phyloP scores from a whole-genome alignment of 2,329 filamentous ascomycete species.

The Curvularia spicifera region DNA sequence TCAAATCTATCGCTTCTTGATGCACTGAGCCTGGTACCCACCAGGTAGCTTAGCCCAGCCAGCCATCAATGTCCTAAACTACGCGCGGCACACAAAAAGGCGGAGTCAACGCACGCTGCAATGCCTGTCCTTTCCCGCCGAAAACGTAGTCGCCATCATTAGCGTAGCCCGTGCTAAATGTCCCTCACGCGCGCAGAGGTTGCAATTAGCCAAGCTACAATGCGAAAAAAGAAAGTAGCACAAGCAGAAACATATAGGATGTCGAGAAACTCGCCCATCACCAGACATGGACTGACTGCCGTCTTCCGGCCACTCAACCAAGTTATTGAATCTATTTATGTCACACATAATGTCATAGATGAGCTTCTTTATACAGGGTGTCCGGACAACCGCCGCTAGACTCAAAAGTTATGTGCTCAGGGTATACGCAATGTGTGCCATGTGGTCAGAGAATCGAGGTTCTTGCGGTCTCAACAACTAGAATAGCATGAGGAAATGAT shows the following conservation, averaged over 20 bases:
- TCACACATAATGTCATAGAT: conserved; percentile 38
- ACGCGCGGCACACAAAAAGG: conserved; percentile 50
- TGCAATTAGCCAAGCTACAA: not conserved
- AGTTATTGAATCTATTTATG: conserved; percentile 47
- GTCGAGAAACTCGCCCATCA: no score
- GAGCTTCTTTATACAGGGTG: conserved; percentile 11
- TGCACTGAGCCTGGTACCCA: conserved; percentile 25
- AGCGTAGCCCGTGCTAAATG: conserved; percentile 52
- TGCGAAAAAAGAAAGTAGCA: not conserved
- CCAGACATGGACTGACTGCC: conserved; percentile 32
- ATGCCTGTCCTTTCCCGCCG: conserved; percentile 58
- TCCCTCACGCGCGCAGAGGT: not conserved
- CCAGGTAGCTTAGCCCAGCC: conserved; percentile 27
- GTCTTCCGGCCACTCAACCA: conserved; percentile 32
- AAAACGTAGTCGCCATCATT: conserved; percentile 62
- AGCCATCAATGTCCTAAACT: conserved; percentile 57
- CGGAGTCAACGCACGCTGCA: conserved; percentile 52
- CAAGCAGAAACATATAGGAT: no score
- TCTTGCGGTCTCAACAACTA: conserved; percentile 35
- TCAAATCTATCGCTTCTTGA: conserved; percentile 21
- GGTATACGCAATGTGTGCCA: conserved; percentile 38
- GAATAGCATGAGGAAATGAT: not conserved
- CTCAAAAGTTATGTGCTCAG: conserved; percentile 30
- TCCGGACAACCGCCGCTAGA: no score
- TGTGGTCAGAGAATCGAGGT: conserved; percentile 41